These are phyloP conservation scores for Discostella stelligeroides DNA, from an alignment of 108 stramenopile genomes.

Conservation along the genomic window DNA sequence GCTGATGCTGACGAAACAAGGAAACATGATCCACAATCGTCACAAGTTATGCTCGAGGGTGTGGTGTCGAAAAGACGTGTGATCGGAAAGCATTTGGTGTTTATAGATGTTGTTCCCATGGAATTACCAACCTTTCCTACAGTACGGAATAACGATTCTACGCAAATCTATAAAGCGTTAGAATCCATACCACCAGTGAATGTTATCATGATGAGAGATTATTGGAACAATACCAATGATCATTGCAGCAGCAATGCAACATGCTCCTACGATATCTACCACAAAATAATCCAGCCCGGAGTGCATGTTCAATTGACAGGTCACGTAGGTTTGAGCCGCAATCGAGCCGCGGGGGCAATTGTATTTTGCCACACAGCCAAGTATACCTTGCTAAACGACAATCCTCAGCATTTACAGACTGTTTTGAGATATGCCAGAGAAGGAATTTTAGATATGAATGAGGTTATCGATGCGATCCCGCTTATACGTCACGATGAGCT, in stretches of 20 bases:
- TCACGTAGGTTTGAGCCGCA: conserved; percentile 37
- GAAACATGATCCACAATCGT: neutral
- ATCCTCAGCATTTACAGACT: conserved; percentile 47
- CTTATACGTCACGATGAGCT: conserved; percentile 18
- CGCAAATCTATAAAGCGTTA: conserved; percentile 3
- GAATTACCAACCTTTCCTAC: conserved; percentile 12
- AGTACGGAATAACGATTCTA: neutral
- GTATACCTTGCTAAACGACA: conserved; percentile 34
- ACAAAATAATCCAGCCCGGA: conserved; percentile 47
- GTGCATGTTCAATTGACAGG: conserved; percentile 26
- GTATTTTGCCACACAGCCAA: conserved; percentile 18
- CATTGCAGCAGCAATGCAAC: neutral
- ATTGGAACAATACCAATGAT: conserved; percentile 21
- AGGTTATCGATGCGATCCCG: conserved; percentile 30
- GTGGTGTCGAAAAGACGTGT: conserved; percentile 27
- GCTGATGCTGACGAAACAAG: neutral
- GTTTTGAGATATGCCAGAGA: conserved; percentile 30
- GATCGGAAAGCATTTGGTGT: conserved; percentile 28
- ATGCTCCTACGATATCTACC: conserved; percentile 33
- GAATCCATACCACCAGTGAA: conserved; percentile 32
- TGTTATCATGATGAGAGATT: conserved; percentile 38
- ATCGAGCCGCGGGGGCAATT: conserved; percentile 20
- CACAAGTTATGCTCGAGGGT: conserved; percentile 26
- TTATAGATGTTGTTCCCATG: conserved; percentile 23
- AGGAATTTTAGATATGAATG: conserved; percentile 24